phyloP scores from a whole-genome alignment of 257 asterid genomes.

The Capsicum rhomboideum region DNA sequence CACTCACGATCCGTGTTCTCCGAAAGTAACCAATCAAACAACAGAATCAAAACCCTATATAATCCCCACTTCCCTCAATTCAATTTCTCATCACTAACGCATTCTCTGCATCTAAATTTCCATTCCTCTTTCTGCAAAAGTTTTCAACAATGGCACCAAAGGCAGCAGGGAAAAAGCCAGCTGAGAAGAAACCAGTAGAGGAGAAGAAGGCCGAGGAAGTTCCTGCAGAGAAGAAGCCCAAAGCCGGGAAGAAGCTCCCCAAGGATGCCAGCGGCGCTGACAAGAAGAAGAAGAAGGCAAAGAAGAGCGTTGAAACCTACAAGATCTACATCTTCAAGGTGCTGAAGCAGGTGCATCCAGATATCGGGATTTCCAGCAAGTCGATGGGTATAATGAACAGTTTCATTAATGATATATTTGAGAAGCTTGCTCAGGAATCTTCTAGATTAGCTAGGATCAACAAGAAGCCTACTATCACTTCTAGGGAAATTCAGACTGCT shows the following conservation, averaged over 20 bases:
- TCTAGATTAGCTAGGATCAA: neutral
- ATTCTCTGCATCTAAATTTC: neutral
- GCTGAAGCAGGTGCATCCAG: neutral
- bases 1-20: neutral
- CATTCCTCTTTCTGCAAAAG: accelerated
- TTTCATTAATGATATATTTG: neutral
- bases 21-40: neutral
- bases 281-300: neutral
- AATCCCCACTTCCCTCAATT: accelerated
- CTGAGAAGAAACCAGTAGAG: neutral
- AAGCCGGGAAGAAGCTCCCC: neutral
- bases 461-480: neutral
- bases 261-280: neutral
- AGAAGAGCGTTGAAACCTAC: neutral
- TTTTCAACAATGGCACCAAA: neutral
- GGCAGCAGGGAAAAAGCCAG: neutral
- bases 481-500: neutral
- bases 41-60: neutral
- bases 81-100: neutral
- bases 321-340: neutral
- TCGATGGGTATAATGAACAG: neutral
- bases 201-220: neutral
- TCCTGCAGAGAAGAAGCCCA: neutral
- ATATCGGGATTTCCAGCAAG: neutral
- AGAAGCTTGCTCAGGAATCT: neutral